Evolutionary conservation across 2,329 filamentous ascomycete species (phyloP), one percentile per base, ranked within the genome.

Genomic region (Calonectria pseudoturangicola): DNA sequence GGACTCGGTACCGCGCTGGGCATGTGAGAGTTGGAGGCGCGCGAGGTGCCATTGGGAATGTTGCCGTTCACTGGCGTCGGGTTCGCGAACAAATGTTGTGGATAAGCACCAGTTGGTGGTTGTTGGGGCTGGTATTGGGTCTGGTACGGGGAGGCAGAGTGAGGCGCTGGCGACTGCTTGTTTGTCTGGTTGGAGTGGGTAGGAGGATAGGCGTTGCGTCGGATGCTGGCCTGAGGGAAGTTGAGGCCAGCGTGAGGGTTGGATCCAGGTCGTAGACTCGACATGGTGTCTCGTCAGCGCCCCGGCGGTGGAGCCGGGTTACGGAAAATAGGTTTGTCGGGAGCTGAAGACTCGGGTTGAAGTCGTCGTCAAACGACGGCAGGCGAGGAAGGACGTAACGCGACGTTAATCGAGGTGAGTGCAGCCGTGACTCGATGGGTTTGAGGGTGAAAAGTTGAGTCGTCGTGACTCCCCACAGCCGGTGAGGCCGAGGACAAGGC

Each of bases 101-200:
- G 82, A 74, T 90, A 91, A 25, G 85, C 78, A 71, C 83, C 84
- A 73, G 86, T 85, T 18, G 86, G 83, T 33, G 86, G 84, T 77
- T 89, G 88, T 79, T 90, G 89, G 63, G 89, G 84, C 68, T 87
- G 82, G 80, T 91, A 91, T 75, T 89, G 87, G 66, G 86, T 79
- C 80, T 90, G 89, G 79, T 91, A 91, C 2, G 89, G 87, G 72
- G 89, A 87, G 72, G 88, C 87, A 78, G 89, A 86, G 75, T 89
- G 89, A 74, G 89, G 86, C 27, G 88, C 87, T 47, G 89, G 87
- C 33, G 89, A 89, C 73, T 89, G 87, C 81, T 91, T 90, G 80
- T 87, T 90, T 75, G 86, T 85, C 77, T 88, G 87, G 75, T 86
- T 87, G 72, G 87, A 84, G 78, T 89, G 88, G 43, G 86, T 84